Evolutionary conservation across 2,329 filamentous ascomycete species (phyloP).

Genomic region (Diaporthe vaccinii): DNA sequence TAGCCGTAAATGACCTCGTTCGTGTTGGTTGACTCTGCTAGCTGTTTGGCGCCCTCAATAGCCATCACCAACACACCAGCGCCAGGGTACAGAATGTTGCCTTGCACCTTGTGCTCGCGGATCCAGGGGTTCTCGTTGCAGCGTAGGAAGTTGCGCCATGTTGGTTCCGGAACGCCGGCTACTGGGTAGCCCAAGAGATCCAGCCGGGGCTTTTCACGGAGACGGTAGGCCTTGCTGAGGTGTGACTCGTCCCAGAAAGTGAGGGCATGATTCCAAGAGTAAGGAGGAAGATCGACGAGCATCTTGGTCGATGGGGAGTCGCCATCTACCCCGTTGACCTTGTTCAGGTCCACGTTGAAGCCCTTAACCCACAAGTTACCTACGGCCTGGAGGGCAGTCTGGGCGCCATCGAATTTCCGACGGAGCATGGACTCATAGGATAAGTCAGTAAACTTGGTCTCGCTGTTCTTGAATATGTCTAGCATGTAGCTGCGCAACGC

Average conservation of each 20-base stretch:
- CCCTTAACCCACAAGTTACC: conserved; percentile 62
- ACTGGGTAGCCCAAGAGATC: conserved; percentile 62
- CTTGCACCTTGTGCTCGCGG: conserved; percentile 70
- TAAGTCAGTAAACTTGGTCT: neutral
- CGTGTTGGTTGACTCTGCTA: neutral
- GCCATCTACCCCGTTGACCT: conserved; percentile 34
- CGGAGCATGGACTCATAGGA: conserved; percentile 61
- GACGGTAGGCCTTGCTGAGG: conserved; percentile 53
- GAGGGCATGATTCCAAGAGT: conserved; percentile 38
- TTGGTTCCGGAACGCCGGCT: conserved; percentile 59
- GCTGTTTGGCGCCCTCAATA: conserved; percentile 21
- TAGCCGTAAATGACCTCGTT: conserved; percentile 40
- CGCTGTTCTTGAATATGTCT: conserved; percentile 11
- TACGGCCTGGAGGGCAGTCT: conserved; percentile 59
- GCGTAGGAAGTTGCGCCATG: conserved; percentile 63
- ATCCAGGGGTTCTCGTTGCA: conserved; percentile 68
- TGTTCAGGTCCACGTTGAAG: conserved; percentile 56
- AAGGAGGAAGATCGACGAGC: conserved; percentile 35
- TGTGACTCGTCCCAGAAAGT: conserved; percentile 38
- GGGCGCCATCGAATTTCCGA: conserved; percentile 64
- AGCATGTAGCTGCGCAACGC: conserved; percentile 23
- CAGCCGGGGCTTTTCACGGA: conserved; percentile 55
- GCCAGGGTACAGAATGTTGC: conserved; percentile 67
- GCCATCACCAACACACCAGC: conserved; percentile 64
- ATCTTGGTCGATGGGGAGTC: neutral